A percentile compares a stretch with the other conserved stretches of the same genome.
Conservation (phyloP, 1,284 basidiomycete genomes). For the Trichosporon faecale region DNA sequence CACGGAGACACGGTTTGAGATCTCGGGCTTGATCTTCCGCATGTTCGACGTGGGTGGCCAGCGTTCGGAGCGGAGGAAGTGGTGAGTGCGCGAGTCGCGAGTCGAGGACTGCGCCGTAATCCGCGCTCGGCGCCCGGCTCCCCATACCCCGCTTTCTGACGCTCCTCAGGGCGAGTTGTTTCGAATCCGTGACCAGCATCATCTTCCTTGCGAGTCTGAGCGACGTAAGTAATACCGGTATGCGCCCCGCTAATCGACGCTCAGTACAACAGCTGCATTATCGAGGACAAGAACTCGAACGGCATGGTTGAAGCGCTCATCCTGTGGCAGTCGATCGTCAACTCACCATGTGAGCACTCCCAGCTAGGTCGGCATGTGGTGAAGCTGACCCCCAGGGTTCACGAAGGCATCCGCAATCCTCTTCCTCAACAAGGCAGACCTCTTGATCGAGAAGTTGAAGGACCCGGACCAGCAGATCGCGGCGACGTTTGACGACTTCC, state of each 20-base stretch:
- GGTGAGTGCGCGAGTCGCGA: slow-evolving; percentile 59
- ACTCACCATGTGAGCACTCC: slow-evolving; percentile 58
- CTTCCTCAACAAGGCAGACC: slow-evolving; percentile 86
- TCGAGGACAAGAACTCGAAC: slow-evolving; percentile 95
- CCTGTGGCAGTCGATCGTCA: slow-evolving; percentile 91
- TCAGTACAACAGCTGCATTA: slow-evolving; percentile 82
- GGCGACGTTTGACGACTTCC: slow-evolving; percentile 70
- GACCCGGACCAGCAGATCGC: slow-evolving; percentile 69
- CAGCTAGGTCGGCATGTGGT: too few species aligned
- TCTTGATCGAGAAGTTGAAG: slow-evolving; percentile 77
- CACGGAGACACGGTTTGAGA: slow-evolving; percentile 81
- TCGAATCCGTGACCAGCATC: slow-evolving; percentile 92
- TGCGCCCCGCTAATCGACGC: background rate
- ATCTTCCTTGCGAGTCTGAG: slow-evolving; percentile 89
- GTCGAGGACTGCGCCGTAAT: background rate
- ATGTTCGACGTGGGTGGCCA: slow-evolving; percentile 95
- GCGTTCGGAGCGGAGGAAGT: slow-evolving; percentile 88
- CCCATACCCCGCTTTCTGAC: background rate
- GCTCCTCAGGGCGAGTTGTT: slow-evolving; percentile 57
- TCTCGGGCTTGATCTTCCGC: slow-evolving; percentile 54
- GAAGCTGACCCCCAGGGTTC: slow-evolving; percentile 62
- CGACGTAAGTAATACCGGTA: slow-evolving; percentile 54
- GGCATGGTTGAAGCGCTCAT: slow-evolving; percentile 97
- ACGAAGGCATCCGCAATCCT: slow-evolving; percentile 85
- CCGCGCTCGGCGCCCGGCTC: background rate